Percentiles rank a stretch among this genome's conserved stretches.
Conservation (phyloP, 768 basidiomycete genomes). For the Phlegmacium glaucopus region DNA sequence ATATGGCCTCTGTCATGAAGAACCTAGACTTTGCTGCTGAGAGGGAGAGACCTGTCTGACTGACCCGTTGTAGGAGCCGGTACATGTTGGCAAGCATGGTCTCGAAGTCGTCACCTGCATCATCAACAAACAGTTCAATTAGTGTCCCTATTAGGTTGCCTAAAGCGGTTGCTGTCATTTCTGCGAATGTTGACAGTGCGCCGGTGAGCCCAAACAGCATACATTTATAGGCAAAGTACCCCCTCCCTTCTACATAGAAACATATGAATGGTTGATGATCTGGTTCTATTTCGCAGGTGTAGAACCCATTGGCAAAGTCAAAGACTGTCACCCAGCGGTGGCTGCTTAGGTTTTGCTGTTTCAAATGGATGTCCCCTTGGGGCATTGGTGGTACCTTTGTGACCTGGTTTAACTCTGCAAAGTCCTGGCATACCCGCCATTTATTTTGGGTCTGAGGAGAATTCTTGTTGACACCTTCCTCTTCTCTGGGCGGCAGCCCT, state of each 20-base stretch:
- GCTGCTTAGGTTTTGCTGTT: slow-evolving; percentile 30
- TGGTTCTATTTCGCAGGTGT: slow-evolving; percentile 22
- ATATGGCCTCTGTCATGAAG: too few relatives aligned
- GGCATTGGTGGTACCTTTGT: slow-evolving; percentile 24
- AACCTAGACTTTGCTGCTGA: too few relatives aligned
- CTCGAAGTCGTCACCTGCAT: too few relatives aligned
- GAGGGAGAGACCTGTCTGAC: too few relatives aligned
- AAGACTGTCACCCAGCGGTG: slow-evolving; percentile 29
- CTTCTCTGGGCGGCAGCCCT: slow-evolving; percentile 14
- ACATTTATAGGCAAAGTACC: slow-evolving; percentile 28
- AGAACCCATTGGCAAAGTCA: slow-evolving; percentile 37
- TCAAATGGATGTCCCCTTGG: slow-evolving; percentile 33
- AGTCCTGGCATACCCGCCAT: slow-evolving; percentile 36
- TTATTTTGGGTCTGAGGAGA: slow-evolving; percentile 8
- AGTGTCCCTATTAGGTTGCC: too few relatives aligned
- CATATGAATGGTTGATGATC: slow-evolving; percentile 21
- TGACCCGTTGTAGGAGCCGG: too few relatives aligned
- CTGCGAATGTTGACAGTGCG: too few relatives aligned
- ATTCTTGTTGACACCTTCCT: neutral
- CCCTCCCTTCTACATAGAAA: slow-evolving; percentile 34
- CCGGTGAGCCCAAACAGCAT: slow-evolving; percentile 41
- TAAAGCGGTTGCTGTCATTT: too few relatives aligned
- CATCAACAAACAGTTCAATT: too few relatives aligned
- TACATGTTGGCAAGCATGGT: too few relatives aligned
- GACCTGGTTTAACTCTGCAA: slow-evolving; percentile 26